These are phyloP conservation scores for Agaricus subrufescens DNA, from an alignment of 768 basidiomycete species.

Conservation along the genomic window DNA sequence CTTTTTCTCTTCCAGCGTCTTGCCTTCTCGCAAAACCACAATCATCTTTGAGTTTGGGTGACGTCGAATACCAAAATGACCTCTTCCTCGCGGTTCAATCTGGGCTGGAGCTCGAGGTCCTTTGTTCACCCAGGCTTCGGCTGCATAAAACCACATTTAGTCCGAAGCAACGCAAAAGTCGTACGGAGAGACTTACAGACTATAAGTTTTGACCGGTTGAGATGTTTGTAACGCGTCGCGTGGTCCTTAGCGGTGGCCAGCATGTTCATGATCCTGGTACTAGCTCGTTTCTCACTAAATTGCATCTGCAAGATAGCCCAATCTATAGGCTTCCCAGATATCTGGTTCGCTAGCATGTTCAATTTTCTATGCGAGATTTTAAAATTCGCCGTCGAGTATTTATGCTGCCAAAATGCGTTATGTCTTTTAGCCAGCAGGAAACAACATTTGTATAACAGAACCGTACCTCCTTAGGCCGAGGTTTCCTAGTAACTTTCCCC, in stretches of 20 bases:
- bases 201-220: conserved; percentile 68
- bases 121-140: conserved; percentile 94
- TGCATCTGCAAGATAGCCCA: conserved; percentile 95
- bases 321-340: conserved; percentile 89
- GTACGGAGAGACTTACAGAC: conserved; percentile 55
- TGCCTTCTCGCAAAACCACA: conserved; percentile 78
- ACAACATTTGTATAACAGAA: not conserved
- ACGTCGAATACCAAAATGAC: conserved; percentile 69
- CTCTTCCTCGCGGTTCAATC: conserved; percentile 80
- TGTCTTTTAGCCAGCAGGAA: not conserved
- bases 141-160: conserved; percentile 31
- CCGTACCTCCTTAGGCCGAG: conserved; percentile 25
- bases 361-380: conserved; percentile 93
- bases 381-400: conserved; percentile 89
- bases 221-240: conserved; percentile 70
- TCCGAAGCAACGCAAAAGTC: not conserved
- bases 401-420: conserved; percentile 54
- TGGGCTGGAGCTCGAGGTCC: conserved; percentile 59
- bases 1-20: conserved; percentile 65
- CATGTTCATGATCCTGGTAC: conserved; percentile 83
- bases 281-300: conserved; percentile 91
- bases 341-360: conserved; percentile 82
- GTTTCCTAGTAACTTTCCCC: conserved; percentile 18
- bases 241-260: conserved; percentile 84
- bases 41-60: conserved; percentile 73